phyloP scores from a whole-genome alignment of 2,329 filamentous ascomycete species.

The Botrytis paeoniae region DNA sequence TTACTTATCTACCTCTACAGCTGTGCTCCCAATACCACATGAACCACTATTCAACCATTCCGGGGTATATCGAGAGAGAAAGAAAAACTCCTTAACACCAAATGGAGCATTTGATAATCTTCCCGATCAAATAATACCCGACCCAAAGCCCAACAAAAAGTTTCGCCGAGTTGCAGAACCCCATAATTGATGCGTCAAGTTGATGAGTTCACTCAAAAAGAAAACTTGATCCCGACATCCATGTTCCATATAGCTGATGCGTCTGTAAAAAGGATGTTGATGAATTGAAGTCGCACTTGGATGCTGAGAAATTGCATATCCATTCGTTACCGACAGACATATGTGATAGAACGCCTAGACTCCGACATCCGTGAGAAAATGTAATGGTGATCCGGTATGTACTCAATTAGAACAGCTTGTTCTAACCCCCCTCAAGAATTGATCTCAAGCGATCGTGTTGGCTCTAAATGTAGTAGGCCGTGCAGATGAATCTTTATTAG shows the following conservation, averaged over 20 bases:
- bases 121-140: neutral
- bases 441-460: neutral
- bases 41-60: neutral
- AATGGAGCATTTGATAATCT: neutral
- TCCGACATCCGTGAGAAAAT: neutral
- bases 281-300: too few relatives aligned
- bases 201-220: neutral
- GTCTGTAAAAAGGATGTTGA: neutral
- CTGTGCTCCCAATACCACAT: neutral
- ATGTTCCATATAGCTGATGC: neutral
- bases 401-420: neutral
- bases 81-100: neutral
- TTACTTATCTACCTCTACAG: neutral
- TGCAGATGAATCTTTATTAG: neutral
- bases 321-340: neutral
- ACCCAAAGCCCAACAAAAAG: neutral
- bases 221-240: neutral
- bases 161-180: neutral
- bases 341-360: neutral
- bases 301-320: neutral
- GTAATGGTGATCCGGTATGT: neutral
- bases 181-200: neutral
- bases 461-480: neutral
- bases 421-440: neutral
- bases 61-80: neutral